Evolutionary conservation across 2,329 filamentous ascomycete species (phyloP), one percentile per base, ranked within the genome.

Genomic region (Penicillium capsulatum): DNA sequence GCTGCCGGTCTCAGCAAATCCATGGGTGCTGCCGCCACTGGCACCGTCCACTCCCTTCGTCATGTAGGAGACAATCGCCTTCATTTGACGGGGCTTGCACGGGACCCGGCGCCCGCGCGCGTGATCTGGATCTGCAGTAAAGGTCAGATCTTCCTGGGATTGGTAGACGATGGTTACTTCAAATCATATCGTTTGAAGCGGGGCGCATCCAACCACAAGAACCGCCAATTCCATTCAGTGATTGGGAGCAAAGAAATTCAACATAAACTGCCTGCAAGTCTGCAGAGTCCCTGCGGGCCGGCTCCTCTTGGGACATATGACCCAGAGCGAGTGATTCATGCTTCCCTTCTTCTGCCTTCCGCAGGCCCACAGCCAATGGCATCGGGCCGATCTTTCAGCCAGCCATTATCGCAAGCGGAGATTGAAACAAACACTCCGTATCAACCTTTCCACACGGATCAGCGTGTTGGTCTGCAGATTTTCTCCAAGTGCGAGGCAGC

Each of bases 401-500:
- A 76, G 71, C 61, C 84, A 71, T 64, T 86, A 68, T 61, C 84
- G 69, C 60, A 90, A 79, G 88, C 87, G 4, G 90, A 96, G 69
- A 94, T 95, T 50, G 92, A 98, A 60, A 95, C 91, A 1, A 96
- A 91, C 58, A 86, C 90, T 3, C 88, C 91, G 2, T 97, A 95
- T 55, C 90, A 95, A 57, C 91, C 92, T 1, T 96, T 97, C 69
- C 91, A 97, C 61, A 92, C 90, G 0, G 90, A 97, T 58, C 79
- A 81, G 38, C 80, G 91, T 3, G 86, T 97, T 31, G 79, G 76
- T n/a, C 72, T 96, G 17, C 85, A 81, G 51, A 76, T 88, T 29
- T 86, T 83, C 58, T 65, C 58, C 3, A 65, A 70, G 14, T 57
- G 65, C 16, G 66, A 58, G 14, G 55, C 74, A 16, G 67, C 74